Conservation (phyloP, 1,284 basidiomycete species). For the Apiotrichum veenhuisii region DNA sequence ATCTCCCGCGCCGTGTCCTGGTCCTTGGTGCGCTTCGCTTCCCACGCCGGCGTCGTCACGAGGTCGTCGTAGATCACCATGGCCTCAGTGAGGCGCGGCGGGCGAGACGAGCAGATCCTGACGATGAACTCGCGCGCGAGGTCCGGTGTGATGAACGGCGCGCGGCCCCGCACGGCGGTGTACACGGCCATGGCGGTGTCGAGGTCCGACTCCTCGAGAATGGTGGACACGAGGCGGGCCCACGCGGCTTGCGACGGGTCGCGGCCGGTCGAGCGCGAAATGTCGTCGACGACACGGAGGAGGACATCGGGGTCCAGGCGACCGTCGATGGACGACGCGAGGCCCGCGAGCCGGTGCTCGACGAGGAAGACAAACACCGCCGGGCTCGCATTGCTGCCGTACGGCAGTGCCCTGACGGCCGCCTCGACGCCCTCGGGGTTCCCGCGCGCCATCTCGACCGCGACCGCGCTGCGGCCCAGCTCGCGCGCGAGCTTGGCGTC, state of each 20-base stretch:
- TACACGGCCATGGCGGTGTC: constrained; percentile 23
- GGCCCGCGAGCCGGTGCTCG: constrained; percentile 1
- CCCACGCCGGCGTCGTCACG: neutral
- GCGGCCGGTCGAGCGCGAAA: constrained; percentile 12
- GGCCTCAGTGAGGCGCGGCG: constrained; percentile 15
- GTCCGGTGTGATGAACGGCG: constrained; percentile 8
- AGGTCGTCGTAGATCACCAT: constrained; percentile 23
- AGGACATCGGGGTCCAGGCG: constrained; percentile 9
- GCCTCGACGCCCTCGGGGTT: constrained; percentile 12
- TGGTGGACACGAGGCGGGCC: constrained; percentile 15
- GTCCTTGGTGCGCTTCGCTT: constrained; percentile 5
- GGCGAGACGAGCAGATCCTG: constrained; percentile 15
- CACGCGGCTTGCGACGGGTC: constrained; percentile 16
- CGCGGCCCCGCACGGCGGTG: constrained; percentile 16
- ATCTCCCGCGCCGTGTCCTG: constrained; percentile 5
- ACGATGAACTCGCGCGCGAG: constrained; percentile 25
- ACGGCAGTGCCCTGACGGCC: constrained; percentile 1
- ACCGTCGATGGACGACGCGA: too few relatives aligned
- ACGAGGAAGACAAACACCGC: constrained; percentile 18
- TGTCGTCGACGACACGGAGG: constrained; percentile 12
- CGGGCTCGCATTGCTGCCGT: constrained; percentile 7
- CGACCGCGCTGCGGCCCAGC: neutral
- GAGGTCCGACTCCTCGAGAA: constrained; percentile 3
- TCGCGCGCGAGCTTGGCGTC: constrained; percentile 1
- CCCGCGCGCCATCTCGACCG: constrained; percentile 17